Percentiles rank a stretch among this genome's conserved stretches.
Conservation (phyloP, 371 early-diverging fungal species). For the Basidiobolus heterosporus region DNA sequence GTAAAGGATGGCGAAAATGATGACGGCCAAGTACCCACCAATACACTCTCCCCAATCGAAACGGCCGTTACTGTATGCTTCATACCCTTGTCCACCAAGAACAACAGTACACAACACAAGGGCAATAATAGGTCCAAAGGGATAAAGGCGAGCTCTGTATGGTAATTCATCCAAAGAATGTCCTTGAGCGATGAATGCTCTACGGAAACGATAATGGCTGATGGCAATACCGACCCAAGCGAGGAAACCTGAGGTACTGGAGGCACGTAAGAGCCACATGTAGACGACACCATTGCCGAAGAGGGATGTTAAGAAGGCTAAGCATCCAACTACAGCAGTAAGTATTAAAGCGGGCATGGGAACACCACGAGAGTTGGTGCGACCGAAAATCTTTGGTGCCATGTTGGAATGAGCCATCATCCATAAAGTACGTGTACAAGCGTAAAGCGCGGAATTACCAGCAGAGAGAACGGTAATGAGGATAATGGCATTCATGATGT, state of each 20-base stretch:
- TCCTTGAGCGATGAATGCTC: conserved; percentile 53
- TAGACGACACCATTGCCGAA: conserved; percentile 46
- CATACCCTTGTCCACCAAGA: conserved; percentile 42
- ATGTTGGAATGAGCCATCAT: conserved; percentile 47
- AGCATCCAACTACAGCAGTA: conserved; percentile 37
- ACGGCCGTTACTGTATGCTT: background rate
- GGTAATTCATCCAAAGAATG: conserved; percentile 42
- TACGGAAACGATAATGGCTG: conserved; percentile 70
- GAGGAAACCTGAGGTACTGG: conserved; percentile 61
- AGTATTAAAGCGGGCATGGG: conserved; percentile 36
- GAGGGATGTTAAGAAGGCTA: conserved; percentile 31
- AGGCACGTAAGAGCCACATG: conserved; percentile 48
- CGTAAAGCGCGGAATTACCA: conserved; percentile 63
- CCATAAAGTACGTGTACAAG: conserved; percentile 52
- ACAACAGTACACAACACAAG: conserved; percentile 39
- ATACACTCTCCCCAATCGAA: too few species aligned
- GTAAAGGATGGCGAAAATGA: conserved; percentile 30
- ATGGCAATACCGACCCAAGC: conserved; percentile 66
- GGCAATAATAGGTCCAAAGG: conserved; percentile 48
- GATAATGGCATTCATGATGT: conserved; percentile 66
- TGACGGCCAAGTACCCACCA: conserved; percentile 27
- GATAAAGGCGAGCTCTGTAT: conserved; percentile 52
- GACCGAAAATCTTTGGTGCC: conserved; percentile 42
- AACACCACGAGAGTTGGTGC: conserved; percentile 39
- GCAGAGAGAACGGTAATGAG: conserved; percentile 54